phyloP scores from a whole-genome alignment of 805 yeast genomes.

The Schizosaccharomyces osmophilus region DNA sequence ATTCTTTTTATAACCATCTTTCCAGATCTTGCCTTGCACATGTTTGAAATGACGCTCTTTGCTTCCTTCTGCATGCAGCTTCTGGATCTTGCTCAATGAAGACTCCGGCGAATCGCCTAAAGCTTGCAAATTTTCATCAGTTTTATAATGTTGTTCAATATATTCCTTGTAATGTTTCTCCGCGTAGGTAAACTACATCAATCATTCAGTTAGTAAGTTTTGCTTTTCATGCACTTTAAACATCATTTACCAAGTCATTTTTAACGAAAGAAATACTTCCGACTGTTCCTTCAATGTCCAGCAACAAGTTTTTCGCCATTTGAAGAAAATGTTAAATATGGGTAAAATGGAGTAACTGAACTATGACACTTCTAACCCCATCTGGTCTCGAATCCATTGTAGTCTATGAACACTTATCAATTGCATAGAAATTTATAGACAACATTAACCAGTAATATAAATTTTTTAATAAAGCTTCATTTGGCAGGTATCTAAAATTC shows the following conservation, averaged over 20 bases:
- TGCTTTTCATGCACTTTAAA: neutral
- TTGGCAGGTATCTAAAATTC: too few species aligned
- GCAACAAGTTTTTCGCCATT: neutral
- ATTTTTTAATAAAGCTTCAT: too few species aligned
- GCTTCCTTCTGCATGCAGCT: neutral
- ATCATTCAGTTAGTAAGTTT: neutral
- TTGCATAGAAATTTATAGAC: too few species aligned
- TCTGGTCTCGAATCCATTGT: too few species aligned
- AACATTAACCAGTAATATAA: too few species aligned
- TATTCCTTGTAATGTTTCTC: neutral
- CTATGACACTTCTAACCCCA: too few species aligned
- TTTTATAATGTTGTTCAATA: neutral
- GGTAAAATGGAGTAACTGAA: neutral
- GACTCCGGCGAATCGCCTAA: neutral
- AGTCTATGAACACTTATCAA: too few species aligned
- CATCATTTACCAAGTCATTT: neutral
- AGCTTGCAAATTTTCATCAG: neutral
- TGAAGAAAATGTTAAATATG: neutral
- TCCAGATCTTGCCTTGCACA: neutral
- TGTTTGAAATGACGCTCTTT: neutral
- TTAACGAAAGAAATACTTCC: neutral
- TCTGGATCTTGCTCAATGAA: neutral
- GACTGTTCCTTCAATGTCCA: neutral
- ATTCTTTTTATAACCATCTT: neutral
- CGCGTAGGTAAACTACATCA: neutral